Base-by-base conservation (phyloP, 1,284 basidiomycete genomes). In the Clitocybe nebularis region DNA sequence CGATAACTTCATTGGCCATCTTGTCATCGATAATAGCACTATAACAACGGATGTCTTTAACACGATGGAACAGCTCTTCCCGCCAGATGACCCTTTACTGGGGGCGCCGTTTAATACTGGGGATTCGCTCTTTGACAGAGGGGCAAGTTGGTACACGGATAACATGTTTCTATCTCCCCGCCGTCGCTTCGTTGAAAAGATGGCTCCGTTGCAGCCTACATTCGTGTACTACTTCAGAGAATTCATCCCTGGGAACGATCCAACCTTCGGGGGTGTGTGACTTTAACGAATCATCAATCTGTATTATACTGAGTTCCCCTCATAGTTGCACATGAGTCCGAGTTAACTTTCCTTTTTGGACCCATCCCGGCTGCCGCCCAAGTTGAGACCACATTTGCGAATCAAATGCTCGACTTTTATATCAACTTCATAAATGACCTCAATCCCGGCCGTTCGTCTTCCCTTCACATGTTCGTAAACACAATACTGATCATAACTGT, bases 201-300 rank as follows among this genome's bases (percentile, higher is more conserved):
- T 69, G 0, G 66, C 76, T 0, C 46, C 63, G 0, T 50, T 62
- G 13, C 76, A 77, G 46, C 68, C 69, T 0, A 65, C 73, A 48
- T 81, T 71, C 54, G 73, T 58, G 1, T 81, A 81, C 49, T 68
- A 72, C 48, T 80, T 79, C 53, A 63, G 58, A 5, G 75, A 79
- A 53, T 74, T 75, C 36, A 72, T 76, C 34, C 75, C 73, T 0
- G 77, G 75, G 11, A 69, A 69, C 38, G 53, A 69, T 35, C 60
- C 61, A 2, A 54, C 52, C 2, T 46, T 71, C 0, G 74, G 76
- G 44, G 71, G 75, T 72, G 43, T n/a, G n/a, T 38, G 58, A 48
- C 3, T 33, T 39, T 28, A n/a, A n/a, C n/a, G n/a, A n/a, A n/a
- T n/a, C n/a, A n/a, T n/a, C n/a, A n/a, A n/a, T n/a, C n/a, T n/a